phyloP scores from a whole-genome alignment of 768 basidiomycete species.

The Lactifluus rugatus region DNA sequence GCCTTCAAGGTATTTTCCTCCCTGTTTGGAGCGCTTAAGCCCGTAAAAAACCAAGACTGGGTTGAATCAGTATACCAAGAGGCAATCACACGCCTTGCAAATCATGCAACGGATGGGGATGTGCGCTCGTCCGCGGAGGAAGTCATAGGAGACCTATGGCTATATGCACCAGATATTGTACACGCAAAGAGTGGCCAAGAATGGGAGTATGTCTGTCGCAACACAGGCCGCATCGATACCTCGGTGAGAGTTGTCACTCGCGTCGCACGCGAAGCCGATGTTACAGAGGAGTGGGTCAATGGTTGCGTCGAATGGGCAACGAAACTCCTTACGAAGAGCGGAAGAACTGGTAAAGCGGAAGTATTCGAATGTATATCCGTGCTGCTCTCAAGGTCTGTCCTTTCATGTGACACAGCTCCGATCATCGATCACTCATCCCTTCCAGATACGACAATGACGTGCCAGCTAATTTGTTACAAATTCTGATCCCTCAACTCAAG shows the following conservation, averaged over 20 bases:
- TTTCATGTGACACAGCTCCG: conserved; percentile 25
- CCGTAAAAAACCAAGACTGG: conserved; percentile 58
- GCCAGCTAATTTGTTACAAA: conserved; percentile 49
- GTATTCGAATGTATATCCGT: conserved; percentile 70
- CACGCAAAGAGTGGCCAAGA: conserved; percentile 56
- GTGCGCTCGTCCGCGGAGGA: conserved; percentile 78
- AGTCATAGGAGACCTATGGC: conserved; percentile 78
- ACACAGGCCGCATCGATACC: conserved; percentile 59
- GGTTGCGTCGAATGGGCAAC: conserved; percentile 71
- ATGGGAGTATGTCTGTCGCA: conserved; percentile 72
- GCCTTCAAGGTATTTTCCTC: conserved; percentile 83
- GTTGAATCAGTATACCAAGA: conserved; percentile 64
- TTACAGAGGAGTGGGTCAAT: conserved; percentile 73
- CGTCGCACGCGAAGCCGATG: conserved; percentile 66
- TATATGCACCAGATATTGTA: conserved; percentile 70
- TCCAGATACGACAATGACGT: conserved; percentile 37
- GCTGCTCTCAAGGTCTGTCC: conserved; percentile 51
- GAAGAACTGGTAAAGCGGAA: conserved; percentile 66
- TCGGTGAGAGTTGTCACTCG: conserved; percentile 75
- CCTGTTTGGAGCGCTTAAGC: conserved; percentile 65
- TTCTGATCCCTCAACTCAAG: conserved; percentile 65
- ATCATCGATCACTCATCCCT: conserved; percentile 25
- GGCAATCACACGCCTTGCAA: conserved; percentile 57
- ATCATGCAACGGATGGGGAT: conserved; percentile 85
- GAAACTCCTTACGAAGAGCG: conserved; percentile 66